phyloP scores from a whole-genome alignment of 2,329 filamentous ascomycete species.

The Epichloe uncinata region DNA sequence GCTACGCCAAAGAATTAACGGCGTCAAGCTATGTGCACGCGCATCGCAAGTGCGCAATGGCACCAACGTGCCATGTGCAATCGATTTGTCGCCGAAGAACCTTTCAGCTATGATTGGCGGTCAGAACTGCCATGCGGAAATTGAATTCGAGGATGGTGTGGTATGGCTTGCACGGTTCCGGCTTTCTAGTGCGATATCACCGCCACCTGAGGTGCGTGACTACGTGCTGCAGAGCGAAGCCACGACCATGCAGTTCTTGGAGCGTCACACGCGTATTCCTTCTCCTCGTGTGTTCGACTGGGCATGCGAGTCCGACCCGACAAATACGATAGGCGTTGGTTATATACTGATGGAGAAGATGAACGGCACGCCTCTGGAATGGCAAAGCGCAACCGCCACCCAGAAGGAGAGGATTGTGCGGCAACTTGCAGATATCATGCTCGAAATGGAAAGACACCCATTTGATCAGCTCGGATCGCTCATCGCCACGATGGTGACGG shows the following conservation, averaged over 20 bases:
- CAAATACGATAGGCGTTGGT: slow-evolving; percentile 20
- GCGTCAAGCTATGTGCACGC: not conserved
- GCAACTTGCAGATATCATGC: slow-evolving; percentile 18
- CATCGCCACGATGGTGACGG: not conserved
- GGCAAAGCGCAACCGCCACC: slow-evolving; percentile 14
- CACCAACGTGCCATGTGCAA: slow-evolving; percentile 7
- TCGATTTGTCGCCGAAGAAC: slow-evolving; percentile 10
- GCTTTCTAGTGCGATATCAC: not conserved
- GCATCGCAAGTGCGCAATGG: not conserved
- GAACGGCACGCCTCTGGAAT: slow-evolving; percentile 20
- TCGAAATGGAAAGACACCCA: slow-evolving; percentile 20
- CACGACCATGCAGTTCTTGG: slow-evolving; percentile 13
- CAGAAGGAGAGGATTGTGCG: slow-evolving; percentile 19
- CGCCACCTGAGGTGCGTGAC: not conserved
- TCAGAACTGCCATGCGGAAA: slow-evolving; percentile 15
- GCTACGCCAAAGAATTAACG: not conserved
- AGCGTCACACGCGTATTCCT: slow-evolving; percentile 15
- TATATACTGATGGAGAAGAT: slow-evolving; percentile 31
- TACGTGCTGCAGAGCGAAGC: slow-evolving; percentile 13
- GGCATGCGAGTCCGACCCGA: slow-evolving; percentile 16
- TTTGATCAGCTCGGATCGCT: slow-evolving; percentile 17
- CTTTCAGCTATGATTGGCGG: slow-evolving; percentile 15
- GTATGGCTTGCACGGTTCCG: not conserved
- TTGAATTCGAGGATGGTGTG: slow-evolving; percentile 15
- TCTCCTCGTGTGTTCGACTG: slow-evolving; percentile 21